Conservation (phyloP, 1,284 basidiomycete species). For the Irpex sp. region DNA sequence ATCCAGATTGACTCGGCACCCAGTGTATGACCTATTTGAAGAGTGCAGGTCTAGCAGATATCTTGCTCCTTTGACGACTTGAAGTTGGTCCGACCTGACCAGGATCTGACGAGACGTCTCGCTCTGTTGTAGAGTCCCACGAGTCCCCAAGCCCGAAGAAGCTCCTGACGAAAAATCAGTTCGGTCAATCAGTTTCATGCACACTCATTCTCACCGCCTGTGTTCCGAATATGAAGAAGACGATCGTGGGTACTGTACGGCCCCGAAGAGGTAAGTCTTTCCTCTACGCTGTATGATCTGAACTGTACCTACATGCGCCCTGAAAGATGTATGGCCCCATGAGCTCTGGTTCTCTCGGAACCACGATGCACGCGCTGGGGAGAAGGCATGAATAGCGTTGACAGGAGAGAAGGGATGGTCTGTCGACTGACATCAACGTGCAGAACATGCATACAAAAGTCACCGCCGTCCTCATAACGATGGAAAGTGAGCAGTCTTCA, state of each 20-base stretch:
- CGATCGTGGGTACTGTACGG: background rate
- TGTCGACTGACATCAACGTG: background rate
- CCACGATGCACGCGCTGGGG: background rate
- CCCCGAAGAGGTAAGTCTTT: background rate
- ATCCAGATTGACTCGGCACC: too few relatives aligned
- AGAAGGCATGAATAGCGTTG: background rate
- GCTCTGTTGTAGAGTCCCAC: background rate
- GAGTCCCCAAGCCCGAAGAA: background rate
- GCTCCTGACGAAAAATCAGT: background rate
- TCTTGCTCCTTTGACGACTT: background rate
- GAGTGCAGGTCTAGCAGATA: background rate
- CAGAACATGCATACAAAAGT: background rate
- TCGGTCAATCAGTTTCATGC: background rate
- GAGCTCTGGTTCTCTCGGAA: background rate
- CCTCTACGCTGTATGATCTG: background rate
- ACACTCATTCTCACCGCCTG: background rate
- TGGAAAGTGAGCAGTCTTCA: background rate
- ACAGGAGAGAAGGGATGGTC: background rate
- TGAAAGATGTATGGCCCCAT: background rate
- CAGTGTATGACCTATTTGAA: too few relatives aligned
- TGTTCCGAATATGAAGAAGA: background rate
- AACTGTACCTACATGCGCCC: background rate
- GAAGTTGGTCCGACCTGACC: background rate
- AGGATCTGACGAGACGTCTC: background rate
- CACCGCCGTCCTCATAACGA: background rate